Percentiles rank a stretch among this genome's conserved stretches.
Conservation (phyloP, 345 rosid species). For the Conringia planisiliqua region DNA sequence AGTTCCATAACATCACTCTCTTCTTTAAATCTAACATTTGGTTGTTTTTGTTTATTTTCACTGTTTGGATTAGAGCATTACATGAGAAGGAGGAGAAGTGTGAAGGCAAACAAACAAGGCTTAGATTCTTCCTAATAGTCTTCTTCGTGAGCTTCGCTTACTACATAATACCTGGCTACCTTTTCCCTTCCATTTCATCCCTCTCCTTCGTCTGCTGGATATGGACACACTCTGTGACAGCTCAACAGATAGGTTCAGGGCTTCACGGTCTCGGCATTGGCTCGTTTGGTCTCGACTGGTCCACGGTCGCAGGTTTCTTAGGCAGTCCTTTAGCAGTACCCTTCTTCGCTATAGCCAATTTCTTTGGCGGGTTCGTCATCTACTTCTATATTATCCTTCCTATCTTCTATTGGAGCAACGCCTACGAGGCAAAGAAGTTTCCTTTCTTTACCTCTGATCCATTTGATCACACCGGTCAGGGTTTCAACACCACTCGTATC, state of each 20-base stretch:
- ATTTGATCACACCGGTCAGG: constrained; percentile 42
- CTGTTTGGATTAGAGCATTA: constrained; percentile 51
- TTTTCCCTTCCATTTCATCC: constrained; percentile 59
- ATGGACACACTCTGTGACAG: constrained; percentile 56
- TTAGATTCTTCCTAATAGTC: constrained; percentile 61
- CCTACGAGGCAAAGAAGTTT: constrained; percentile 46
- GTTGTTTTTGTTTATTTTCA: background rate
- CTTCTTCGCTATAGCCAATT: constrained; percentile 55
- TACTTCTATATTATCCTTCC: constrained; percentile 49
- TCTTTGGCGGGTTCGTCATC: constrained; percentile 46
- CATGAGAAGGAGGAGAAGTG: constrained; percentile 58
- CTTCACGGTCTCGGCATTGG: constrained; percentile 57
- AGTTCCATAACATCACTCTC: background rate
- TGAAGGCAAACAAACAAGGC: constrained; percentile 47
- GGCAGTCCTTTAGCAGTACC: constrained; percentile 73
- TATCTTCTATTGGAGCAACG: constrained; percentile 53
- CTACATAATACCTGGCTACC: constrained; percentile 57
- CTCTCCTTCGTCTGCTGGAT: constrained; percentile 66
- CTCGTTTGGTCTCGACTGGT: constrained; percentile 74
- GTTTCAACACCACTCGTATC: constrained; percentile 46
- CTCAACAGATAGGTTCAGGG: constrained; percentile 75
- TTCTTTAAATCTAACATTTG: background rate
- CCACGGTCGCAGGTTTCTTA: constrained; percentile 53
- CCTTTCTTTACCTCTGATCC: constrained; percentile 44
- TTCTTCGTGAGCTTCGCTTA: constrained; percentile 58